Evolutionary conservation across 2,329 filamentous ascomycete species (phyloP), one percentile per base, ranked within the genome.

Genomic region (Botryotinia globosa): DNA sequence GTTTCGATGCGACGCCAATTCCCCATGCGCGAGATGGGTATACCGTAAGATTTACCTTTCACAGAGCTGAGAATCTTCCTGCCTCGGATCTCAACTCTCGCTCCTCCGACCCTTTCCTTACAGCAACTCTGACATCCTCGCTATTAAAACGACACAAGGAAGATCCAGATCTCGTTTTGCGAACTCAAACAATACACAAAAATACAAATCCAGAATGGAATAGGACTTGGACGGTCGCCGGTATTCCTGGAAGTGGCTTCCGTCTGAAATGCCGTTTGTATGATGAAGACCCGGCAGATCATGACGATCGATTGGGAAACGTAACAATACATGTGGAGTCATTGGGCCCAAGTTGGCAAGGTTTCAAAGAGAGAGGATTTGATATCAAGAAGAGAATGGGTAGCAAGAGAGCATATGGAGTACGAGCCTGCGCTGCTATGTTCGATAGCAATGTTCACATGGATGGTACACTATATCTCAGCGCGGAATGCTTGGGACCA

Each of bases 221-320:
- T 65, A 89, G 91, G 54, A 88, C 93, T 74, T 98, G 95, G 95
- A 86, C 94, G 34, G 91, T 98, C 37, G 93, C 93, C 74, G 97
- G 97, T 77, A 87, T 98, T 2, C 94, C 95, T 0, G 85, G 90
- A 0, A 89, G 87, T 0, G 94, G 94, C 6, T 97, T 97, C 83
- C 87, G 86, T 72, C 86, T 98, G 77, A 97, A 97, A 81, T 94
- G 93, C 74, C 88, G 93, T 70, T 83, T 98, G 29, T 97, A 94
- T 82, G 95, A 98, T 79, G 95, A 98, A 81, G 95, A 98, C 82
- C 89, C 90, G 48, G 89, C 91, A 1, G 93, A 98, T 80, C 89
- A 92, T 76, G 92, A 98, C 80, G 95, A 98, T 82, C 87, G 93
- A 39, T 86, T 98, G 32, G 95, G 95, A 18, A 97, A 96, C 79